phyloP scores from a whole-genome alignment of 2,329 filamentous ascomycete genomes.

The Dactylella cylindrospora region DNA sequence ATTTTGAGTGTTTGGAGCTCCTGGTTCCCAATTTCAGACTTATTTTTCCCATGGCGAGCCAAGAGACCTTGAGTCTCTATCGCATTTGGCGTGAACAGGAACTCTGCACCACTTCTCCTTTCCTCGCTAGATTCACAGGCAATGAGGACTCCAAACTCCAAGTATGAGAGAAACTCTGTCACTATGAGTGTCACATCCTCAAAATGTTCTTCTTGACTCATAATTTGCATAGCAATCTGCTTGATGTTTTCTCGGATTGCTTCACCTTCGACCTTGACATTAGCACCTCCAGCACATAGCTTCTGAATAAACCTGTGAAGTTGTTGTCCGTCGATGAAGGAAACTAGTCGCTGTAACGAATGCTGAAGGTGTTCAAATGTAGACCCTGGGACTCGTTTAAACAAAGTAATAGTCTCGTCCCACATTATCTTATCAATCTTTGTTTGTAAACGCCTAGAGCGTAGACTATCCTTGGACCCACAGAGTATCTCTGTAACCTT shows the following conservation, averaged over 20 bases:
- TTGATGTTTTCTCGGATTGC: constrained; percentile 30
- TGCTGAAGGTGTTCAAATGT: constrained; percentile 31
- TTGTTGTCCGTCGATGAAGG: constrained; percentile 25
- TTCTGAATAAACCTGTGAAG: constrained; percentile 21
- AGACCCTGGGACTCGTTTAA: constrained; percentile 17
- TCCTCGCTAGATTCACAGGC: constrained; percentile 11
- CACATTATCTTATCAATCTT: constrained; percentile 18
- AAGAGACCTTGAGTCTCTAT: not conserved
- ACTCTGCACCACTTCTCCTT: constrained; percentile 5
- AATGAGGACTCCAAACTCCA: constrained; percentile 31
- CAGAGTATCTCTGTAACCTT: constrained; percentile 15
- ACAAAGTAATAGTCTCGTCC: constrained; percentile 24
- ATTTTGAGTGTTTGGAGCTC: constrained; percentile 20
- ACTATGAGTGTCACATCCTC: constrained; percentile 34
- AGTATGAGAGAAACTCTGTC: constrained; percentile 17
- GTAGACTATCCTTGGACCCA: constrained; percentile 16
- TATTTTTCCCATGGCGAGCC: not conserved
- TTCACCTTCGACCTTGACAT: constrained; percentile 10
- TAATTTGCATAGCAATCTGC: constrained; percentile 30
- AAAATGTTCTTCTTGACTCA: constrained; percentile 28
- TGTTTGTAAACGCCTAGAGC: constrained; percentile 7
- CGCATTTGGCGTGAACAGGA: constrained; percentile 12
- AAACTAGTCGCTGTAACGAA: constrained; percentile 17
- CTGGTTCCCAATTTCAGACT: constrained; percentile 8
- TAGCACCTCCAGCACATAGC: constrained; percentile 2